Evolutionary conservation across 352 stramenopile genomes (phyloP).

Genomic region (Lagenidium sp.): DNA sequence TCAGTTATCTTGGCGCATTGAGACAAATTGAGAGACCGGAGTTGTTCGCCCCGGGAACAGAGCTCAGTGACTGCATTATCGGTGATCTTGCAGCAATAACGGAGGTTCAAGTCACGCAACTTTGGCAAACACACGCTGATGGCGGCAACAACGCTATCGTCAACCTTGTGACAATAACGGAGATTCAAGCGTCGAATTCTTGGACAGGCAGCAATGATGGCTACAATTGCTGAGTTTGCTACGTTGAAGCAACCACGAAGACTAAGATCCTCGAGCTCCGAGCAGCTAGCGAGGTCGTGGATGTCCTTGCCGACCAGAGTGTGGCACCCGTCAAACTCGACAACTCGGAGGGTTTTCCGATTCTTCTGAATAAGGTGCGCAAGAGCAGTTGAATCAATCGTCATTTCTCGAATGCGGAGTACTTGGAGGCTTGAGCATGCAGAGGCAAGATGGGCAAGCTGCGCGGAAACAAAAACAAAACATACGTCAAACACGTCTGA

Average conservation of each 20-base stretch:
- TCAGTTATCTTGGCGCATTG: constrained; percentile 79
- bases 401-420: constrained; percentile 64
- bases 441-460: too few species aligned
- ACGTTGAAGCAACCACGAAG: constrained; percentile 76
- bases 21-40: constrained; percentile 72
- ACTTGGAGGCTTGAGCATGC: constrained; percentile 48
- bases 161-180: constrained; percentile 79
- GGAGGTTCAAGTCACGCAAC: constrained; percentile 66
- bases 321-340: constrained; percentile 75
- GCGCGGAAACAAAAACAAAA: too few species aligned
- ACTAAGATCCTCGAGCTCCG: constrained; percentile 44
- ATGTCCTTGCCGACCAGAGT: constrained; percentile 48
- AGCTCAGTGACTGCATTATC: constrained; percentile 48
- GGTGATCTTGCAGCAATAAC: constrained; percentile 85
- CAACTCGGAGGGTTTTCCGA: constrained; percentile 30
- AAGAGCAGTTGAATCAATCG: constrained; percentile 42
- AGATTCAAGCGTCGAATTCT: constrained; percentile 54
- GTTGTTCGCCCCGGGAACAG: constrained; percentile 28
- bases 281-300: constrained; percentile 27
- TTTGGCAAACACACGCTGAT: constrained; percentile 33
- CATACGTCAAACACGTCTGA: too few species aligned
- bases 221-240: constrained; percentile 52
- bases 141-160: constrained; percentile 57
- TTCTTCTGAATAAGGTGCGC: constrained; percentile 39
- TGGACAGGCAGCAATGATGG: constrained; percentile 36